phyloP scores from a whole-genome alignment of 495 filamentous ascomycete genomes.

The Diplogelasinospora grovesii region DNA sequence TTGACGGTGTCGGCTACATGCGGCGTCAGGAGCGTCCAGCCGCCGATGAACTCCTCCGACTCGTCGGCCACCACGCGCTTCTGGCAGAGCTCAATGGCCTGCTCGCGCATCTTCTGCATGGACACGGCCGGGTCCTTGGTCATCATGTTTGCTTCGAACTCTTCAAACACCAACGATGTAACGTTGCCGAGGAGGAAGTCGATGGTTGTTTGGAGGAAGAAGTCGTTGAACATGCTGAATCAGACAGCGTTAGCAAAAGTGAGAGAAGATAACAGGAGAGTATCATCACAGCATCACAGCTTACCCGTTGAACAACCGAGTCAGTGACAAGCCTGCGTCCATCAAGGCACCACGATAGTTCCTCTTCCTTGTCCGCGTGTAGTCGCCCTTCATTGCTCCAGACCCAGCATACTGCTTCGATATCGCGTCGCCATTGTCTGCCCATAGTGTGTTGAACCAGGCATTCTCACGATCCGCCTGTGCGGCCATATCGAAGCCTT shows the following conservation, averaged over 20 bases:
- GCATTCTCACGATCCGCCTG: slow-evolving; percentile 64
- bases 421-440: slow-evolving; percentile 81
- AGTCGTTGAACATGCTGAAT: slow-evolving; percentile 89
- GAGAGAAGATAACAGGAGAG: background rate
- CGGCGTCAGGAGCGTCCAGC: slow-evolving; percentile 68
- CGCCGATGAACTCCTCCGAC: slow-evolving; percentile 72
- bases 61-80: slow-evolving; percentile 81
- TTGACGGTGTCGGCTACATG: slow-evolving; percentile 52
- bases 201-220: slow-evolving; percentile 88
- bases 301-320: slow-evolving; percentile 58
- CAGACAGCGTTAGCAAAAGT: slow-evolving; percentile 21
- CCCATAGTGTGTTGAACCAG: slow-evolving; percentile 95
- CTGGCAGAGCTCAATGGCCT: slow-evolving; percentile 78
- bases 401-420: slow-evolving; percentile 78
- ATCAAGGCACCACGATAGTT: slow-evolving; percentile 87
- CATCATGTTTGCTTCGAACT: slow-evolving; percentile 86
- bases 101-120: slow-evolving; percentile 71
- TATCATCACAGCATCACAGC: slow-evolving; percentile 2
- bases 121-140: slow-evolving; percentile 82
- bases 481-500: slow-evolving; percentile 63
- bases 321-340: slow-evolving; percentile 85
- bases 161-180: slow-evolving; percentile 71
- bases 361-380: slow-evolving; percentile 81
- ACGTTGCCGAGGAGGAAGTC: slow-evolving; percentile 93
- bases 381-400: slow-evolving; percentile 90